Evolutionary conservation across 441 rosid genomes (phyloP).

Genomic region (Syzygium syzygioides): DNA sequence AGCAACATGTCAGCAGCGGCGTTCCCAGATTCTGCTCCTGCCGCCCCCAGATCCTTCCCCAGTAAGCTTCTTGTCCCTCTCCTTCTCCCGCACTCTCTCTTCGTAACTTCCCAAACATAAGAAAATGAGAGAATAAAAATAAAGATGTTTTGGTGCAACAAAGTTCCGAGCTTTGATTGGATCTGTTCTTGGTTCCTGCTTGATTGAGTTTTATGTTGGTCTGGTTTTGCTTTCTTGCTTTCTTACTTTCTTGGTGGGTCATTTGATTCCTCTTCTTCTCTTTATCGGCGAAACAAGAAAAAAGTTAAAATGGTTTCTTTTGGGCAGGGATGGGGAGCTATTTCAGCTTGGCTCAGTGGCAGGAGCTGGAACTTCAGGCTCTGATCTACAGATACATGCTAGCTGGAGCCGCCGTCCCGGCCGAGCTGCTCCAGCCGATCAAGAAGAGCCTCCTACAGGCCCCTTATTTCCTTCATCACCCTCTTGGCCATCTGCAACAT

Average conservation of each 20-base stretch:
- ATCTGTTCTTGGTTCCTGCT: neutral
- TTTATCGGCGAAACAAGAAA: neutral
- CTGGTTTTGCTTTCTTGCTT: neutral
- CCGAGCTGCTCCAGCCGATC: conserved; percentile 77
- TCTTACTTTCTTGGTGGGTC: neutral
- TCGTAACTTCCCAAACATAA: neutral
- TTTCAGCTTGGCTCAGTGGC: conserved; percentile 84
- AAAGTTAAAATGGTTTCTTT: neutral
- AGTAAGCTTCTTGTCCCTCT: neutral
- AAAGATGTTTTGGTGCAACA: neutral
- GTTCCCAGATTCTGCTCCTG: neutral
- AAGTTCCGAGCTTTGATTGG: neutral
- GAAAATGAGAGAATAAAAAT: neutral
- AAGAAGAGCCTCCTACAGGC: conserved; percentile 62
- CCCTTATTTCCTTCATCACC: conserved; percentile 51
- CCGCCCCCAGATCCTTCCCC: neutral
- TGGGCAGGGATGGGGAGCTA: conserved; percentile 59
- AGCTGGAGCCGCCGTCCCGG: conserved; percentile 75
- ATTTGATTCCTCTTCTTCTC: neutral
- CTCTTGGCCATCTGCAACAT: conserved; percentile 27
- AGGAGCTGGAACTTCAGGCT: conserved; percentile 92
- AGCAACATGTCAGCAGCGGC: neutral
- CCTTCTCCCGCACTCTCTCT: neutral
- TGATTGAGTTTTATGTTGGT: neutral
- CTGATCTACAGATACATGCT: conserved; percentile 84